Base-by-base conservation (phyloP, 1,139 yeast genomes). In the Diutina catenulata region DNA sequence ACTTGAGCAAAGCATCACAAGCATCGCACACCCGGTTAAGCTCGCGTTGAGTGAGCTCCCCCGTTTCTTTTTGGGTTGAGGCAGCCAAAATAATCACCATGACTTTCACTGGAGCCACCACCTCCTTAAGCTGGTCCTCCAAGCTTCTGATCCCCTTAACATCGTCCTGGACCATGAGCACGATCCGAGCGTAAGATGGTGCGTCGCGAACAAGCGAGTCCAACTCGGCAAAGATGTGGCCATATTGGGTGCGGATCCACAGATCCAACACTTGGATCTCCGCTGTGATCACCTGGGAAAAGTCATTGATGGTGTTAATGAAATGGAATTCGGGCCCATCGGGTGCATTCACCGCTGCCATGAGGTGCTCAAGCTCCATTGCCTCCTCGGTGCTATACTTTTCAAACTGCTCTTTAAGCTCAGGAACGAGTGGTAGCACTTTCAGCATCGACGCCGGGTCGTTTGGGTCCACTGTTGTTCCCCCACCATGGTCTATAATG, bases 81-180 rank as follows among this genome's bases (percentile, higher is more conserved):
- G 84, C 78, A 0, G 94, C 74, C 80, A 87, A 83, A 2, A 80
- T 71, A 5, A 87, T 58, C 3, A 84, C 80, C 51, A 87, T 64
- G 0, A 77, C 63, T 46, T 81, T 81, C 38, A 87, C 94, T 39
- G 70, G 72, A 4, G 74, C 56, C 2, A 80, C 49, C 33, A 76
- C 60, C 1, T 45, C 43, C 37, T 60, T 59, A 33, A 79, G 54
- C 13, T 59, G 51, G 0, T 49, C 43, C 40, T 68, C 70, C 40
- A 56, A 50, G 3, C 49, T 47, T 19, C 57, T 55, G 5, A 64
- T 60, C 18, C 55, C 52, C 1, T 52, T 47, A 23, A 74, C 54
- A 37, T 68, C 68, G 45, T 76, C 77, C 28, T 79, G 74, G 3
- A 84, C 57, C 2, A 69, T 48, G 33, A 57, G 46, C 2, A 81